Conservation (phyloP, 371 early-diverging fungal species). For the Apophysomyces trapeziformis region DNA sequence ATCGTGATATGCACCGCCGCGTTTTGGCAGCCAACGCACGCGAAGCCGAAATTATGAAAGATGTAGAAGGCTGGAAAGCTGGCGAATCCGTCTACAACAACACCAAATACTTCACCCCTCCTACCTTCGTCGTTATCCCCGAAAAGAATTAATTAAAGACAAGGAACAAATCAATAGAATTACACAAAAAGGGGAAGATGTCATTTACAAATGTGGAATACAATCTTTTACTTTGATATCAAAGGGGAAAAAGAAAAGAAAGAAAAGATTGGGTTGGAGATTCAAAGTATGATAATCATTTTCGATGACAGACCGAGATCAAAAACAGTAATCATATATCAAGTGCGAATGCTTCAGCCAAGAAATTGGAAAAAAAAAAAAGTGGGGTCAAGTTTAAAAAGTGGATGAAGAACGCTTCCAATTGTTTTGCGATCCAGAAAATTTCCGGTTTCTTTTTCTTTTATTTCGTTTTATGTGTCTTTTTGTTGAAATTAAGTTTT, state of each 20-base stretch:
- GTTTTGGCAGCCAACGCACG: conserved; percentile 72
- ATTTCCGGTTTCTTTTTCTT: background rate
- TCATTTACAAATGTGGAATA: background rate
- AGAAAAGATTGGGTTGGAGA: too few species aligned
- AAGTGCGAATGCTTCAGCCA: too few species aligned
- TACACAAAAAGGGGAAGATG: background rate
- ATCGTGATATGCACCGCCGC: conserved; percentile 92
- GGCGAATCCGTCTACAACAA: conserved; percentile 83
- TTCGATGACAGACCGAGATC: too few species aligned
- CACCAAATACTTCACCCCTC: conserved; percentile 81
- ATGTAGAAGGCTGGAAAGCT: conserved; percentile 80
- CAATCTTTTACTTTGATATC: background rate
- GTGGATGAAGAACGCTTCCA: too few species aligned
- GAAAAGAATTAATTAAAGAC: conserved; percentile 37
- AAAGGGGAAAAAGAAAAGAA: too few species aligned
- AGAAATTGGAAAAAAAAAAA: too few species aligned
- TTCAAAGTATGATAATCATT: too few species aligned
- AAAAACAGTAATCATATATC: too few species aligned
- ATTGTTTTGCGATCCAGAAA: too few species aligned
- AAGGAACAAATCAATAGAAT: conserved; percentile 11
- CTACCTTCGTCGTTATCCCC: conserved; percentile 58
- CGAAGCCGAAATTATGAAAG: conserved; percentile 90
- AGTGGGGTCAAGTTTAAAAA: too few species aligned
- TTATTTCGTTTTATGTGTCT: background rate
- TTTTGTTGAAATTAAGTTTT: background rate